Conservation (phyloP, 805 yeast species). For the Metschnikowia orientalis region DNA sequence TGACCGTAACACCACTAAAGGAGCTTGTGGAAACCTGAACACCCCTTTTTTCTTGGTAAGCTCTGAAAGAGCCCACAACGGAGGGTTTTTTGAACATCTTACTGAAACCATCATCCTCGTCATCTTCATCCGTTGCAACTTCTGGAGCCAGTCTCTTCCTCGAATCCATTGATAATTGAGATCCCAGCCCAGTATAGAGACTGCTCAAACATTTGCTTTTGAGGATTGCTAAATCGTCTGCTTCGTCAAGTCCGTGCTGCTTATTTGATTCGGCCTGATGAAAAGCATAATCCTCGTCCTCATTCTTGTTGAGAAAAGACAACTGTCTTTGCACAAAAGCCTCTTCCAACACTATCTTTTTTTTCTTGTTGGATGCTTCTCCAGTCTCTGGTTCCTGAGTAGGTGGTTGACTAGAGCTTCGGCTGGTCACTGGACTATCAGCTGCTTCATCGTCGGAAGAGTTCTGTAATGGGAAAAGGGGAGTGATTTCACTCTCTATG, state of each 20-base stretch:
- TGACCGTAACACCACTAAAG: conserved; percentile 47
- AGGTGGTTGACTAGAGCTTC: background rate
- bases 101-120: conserved; percentile 33
- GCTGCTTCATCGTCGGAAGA: conserved; percentile 24
- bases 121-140: conserved; percentile 24
- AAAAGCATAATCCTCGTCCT: conserved; percentile 30
- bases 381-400: conserved; percentile 16
- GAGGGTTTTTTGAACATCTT: conserved; percentile 44
- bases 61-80: conserved; percentile 44
- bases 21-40: conserved; percentile 39
- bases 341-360: conserved; percentile 39
- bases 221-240: conserved; percentile 43
- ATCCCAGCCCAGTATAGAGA: conserved; percentile 18
- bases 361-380: conserved; percentile 27
- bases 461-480: conserved; percentile 27
- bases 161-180: conserved; percentile 5
- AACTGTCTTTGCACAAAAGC: conserved; percentile 54
- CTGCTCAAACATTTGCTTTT: conserved; percentile 39
- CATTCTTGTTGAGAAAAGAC: conserved; percentile 43
- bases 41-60: conserved; percentile 33
- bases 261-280: conserved; percentile 27
- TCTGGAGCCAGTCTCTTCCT: conserved; percentile 9
- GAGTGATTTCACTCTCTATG: conserved; percentile 45
- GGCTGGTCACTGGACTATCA: conserved; percentile 14
- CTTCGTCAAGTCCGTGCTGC: conserved; percentile 39